Conservation (phyloP, 169 alveolate species). For the Eimeria zaria region DNA sequence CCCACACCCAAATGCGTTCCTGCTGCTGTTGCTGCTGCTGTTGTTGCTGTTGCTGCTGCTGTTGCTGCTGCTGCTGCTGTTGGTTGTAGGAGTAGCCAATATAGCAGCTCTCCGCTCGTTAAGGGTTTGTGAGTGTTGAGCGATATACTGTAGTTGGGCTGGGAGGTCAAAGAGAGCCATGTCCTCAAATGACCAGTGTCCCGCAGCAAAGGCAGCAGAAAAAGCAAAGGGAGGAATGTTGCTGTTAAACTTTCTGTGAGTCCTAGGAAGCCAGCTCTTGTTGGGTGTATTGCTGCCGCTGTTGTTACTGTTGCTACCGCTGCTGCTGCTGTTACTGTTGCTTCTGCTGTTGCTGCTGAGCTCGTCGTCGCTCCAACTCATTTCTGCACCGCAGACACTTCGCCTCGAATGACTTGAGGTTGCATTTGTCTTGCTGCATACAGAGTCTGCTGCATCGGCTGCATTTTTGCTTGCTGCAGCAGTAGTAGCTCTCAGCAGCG, state of each 20-base stretch:
- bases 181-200: slow-evolving; percentile 66
- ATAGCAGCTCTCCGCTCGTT: background rate
- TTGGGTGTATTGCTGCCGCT: slow-evolving; percentile 5
- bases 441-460: background rate
- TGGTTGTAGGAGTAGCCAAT: background rate
- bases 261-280: background rate
- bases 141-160: slow-evolving; percentile 72
- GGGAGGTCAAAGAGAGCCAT: slow-evolving; percentile 76
- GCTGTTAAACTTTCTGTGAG: slow-evolving; percentile 1
- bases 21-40: slow-evolving; percentile 34
- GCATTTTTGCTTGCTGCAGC: background rate
- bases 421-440: background rate
- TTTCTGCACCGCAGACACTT: background rate
- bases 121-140: background rate
- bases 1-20: slow-evolving; percentile 56
- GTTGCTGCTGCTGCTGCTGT: slow-evolving; percentile 8
- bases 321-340: background rate
- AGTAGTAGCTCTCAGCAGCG: slow-evolving; percentile 17
- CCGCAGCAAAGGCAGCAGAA: background rate
- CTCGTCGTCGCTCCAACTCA: background rate
- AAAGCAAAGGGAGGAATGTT: slow-evolving; percentile 69
- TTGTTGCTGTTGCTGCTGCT: slow-evolving; percentile 1
- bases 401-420: background rate
- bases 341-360: background rate
- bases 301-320: slow-evolving; percentile 9